Base-by-base conservation (phyloP, 2,329 filamentous ascomycete genomes). In the Mycocentrospora acerina region DNA sequence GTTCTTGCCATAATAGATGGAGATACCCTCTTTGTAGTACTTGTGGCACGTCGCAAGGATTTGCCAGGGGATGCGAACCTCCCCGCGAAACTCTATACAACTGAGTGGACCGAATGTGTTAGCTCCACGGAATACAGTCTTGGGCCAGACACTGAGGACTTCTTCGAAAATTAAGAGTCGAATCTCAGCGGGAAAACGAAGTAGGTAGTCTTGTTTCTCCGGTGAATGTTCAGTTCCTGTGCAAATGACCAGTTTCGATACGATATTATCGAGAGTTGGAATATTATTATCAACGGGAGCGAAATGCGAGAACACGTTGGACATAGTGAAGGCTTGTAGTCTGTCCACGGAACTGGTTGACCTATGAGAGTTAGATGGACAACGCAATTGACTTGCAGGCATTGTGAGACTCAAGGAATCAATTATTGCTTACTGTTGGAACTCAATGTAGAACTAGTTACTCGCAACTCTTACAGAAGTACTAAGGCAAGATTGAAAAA, bases 121-220 rank as follows among this genome's bases (percentile, higher is more conserved):
- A 3, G 38, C 46, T 7, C 51, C 48, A 12, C 43, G 43, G 14
- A 44, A 51, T 3, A 57, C 25, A 1, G 33, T 32, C 10, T 35
- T 28, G 3, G 48, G 42, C 25, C 17, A 24, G 17, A 44, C 36
- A 6, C 37, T 35, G 7, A 57, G 40, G 8, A 53, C 40, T 12
- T 55, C 42, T 24, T 46, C 41, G 19, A 46, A 57, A 17, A 54
- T 51, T 42, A 51, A 47, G 10, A 55, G 34, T 7, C 48, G 53
- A 24, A 56, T 36, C 32, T 56, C 52, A 4, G 39, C 38, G 7
- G 51, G 46, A 9, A 51, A 42, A 6, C 15, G 24, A 4, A n/a
- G 14, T 6, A 42, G 37, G 14, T 34, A 34, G 32, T 34, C 14
- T 25, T 12, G 19, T 30, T 34, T n/a, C 18, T 10, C n/a, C 13